phyloP scores from a whole-genome alignment of 306 rosid genomes.

The Glycine latifolia region DNA sequence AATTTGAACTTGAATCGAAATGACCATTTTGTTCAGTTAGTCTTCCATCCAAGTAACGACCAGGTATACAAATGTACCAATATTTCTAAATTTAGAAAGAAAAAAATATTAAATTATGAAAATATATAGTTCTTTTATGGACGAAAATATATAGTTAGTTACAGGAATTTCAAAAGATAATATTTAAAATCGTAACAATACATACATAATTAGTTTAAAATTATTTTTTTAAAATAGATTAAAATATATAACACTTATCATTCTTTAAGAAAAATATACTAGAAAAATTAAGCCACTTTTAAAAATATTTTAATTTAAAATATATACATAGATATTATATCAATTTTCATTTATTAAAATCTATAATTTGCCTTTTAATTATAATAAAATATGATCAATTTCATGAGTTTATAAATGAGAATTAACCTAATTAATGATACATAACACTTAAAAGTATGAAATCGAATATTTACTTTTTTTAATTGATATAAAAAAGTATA shows the following conservation, averaged over 20 bases:
- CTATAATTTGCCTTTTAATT: not conserved
- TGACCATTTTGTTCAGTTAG: constrained; percentile 4
- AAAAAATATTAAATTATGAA: not conserved
- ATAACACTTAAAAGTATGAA: not conserved
- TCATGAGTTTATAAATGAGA: not conserved
- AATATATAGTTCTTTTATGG: no score
- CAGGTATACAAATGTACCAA: not conserved
- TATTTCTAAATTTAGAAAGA: not conserved
- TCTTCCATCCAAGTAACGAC: not conserved
- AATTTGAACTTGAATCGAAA: constrained; percentile 27
- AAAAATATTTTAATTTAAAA: not conserved
- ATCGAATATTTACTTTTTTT: not conserved
- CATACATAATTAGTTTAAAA: not conserved
- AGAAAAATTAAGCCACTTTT: not conserved
- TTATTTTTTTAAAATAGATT: not conserved
- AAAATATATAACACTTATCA: not conserved
- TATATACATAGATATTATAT: not conserved
- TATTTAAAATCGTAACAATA: not conserved
- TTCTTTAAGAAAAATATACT: not conserved
- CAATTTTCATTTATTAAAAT: not conserved
- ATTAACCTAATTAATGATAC: not conserved
- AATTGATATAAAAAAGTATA: not conserved
- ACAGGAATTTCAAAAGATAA: not conserved
- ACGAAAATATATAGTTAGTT: not conserved
- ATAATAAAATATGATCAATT: not conserved